phyloP scores from a whole-genome alignment of 2,329 filamentous ascomycete species.

The Eutypa lata region DNA sequence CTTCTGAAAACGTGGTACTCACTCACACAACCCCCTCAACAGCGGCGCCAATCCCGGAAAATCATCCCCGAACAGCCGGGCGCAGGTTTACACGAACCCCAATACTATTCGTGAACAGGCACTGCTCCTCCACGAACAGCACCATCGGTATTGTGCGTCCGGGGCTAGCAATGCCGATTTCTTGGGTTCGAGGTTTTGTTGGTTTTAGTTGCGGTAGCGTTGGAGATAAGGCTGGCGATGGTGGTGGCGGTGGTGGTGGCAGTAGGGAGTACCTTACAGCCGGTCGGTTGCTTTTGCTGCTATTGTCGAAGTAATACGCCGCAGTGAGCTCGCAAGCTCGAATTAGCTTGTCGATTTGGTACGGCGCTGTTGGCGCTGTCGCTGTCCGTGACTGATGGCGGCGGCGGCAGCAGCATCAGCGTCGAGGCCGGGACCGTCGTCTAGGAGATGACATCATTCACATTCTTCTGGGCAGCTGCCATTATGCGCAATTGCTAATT shows the following conservation, averaged over 20 bases:
- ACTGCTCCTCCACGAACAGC: slow-evolving; percentile 24
- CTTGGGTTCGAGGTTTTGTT: too few species aligned
- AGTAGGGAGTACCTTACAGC: too few species aligned
- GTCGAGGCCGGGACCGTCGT: slow-evolving; percentile 11
- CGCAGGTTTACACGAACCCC: slow-evolving; percentile 19
- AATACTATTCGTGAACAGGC: too few species aligned
- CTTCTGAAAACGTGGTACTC: slow-evolving; percentile 25
- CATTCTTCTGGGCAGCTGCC: background rate
- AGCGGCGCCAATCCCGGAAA: slow-evolving; percentile 17
- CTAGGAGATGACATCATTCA: slow-evolving; percentile 3
- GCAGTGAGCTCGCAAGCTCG: slow-evolving; percentile 20
- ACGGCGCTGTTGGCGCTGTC: background rate
- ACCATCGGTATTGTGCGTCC: slow-evolving; percentile 18
- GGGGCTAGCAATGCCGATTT: slow-evolving; percentile 20
- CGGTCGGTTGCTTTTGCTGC: background rate
- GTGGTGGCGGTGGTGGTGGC: too few species aligned
- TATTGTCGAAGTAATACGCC: slow-evolving; percentile 6
- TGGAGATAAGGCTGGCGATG: too few species aligned
- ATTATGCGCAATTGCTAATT: background rate
- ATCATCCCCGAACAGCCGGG: slow-evolving; percentile 16
- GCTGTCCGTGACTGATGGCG: background rate
- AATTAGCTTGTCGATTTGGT: slow-evolving; percentile 18
- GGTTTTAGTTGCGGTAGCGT: too few species aligned
- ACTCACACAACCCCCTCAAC: slow-evolving; percentile 20
- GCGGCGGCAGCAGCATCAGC: slow-evolving; percentile 1